Evolutionary conservation across 2,329 filamentous ascomycete species (phyloP).

Genomic region (Penicillium corylophilum): DNA sequence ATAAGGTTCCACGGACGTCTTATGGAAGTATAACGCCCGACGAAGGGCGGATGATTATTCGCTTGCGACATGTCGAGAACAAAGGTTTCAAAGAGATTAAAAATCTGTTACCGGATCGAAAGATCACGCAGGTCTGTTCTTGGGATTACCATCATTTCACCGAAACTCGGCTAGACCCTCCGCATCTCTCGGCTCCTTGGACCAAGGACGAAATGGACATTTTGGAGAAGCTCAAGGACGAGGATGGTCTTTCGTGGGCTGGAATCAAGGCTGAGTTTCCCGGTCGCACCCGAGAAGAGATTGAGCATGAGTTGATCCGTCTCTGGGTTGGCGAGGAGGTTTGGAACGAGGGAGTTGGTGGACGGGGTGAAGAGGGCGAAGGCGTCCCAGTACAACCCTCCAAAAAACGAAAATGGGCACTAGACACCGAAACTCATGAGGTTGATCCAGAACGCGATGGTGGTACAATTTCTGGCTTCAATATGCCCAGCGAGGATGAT

Average conservation of each 20-base stretch:
- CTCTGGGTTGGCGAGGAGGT: slow-evolving; percentile 29
- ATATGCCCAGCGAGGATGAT: slow-evolving; percentile 3
- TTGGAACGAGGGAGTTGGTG: slow-evolving; percentile 7
- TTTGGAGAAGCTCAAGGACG: slow-evolving; percentile 26
- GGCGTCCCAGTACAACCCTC: not conserved
- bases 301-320: slow-evolving; percentile 36
- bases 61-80: slow-evolving; percentile 28
- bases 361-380: not conserved
- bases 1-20: slow-evolving; percentile 19
- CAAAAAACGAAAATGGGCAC: not conserved
- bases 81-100: slow-evolving; percentile 32
- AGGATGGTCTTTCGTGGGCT: slow-evolving; percentile 32
- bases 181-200: slow-evolving; percentile 30
- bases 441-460: not conserved
- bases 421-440: not conserved
- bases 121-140: slow-evolving; percentile 18
- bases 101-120: slow-evolving; percentile 28
- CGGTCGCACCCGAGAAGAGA: slow-evolving; percentile 28
- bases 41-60: slow-evolving; percentile 32
- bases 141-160: slow-evolving; percentile 34
- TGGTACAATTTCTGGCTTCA: not conserved
- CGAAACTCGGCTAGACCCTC: slow-evolving; percentile 26
- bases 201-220: slow-evolving; percentile 27
- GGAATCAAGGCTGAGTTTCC: slow-evolving; percentile 29
- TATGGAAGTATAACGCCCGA: slow-evolving; percentile 29